Evolutionary conservation across 768 basidiomycete genomes (phyloP).

Genomic region (Gymnopilus dilepis): DNA sequence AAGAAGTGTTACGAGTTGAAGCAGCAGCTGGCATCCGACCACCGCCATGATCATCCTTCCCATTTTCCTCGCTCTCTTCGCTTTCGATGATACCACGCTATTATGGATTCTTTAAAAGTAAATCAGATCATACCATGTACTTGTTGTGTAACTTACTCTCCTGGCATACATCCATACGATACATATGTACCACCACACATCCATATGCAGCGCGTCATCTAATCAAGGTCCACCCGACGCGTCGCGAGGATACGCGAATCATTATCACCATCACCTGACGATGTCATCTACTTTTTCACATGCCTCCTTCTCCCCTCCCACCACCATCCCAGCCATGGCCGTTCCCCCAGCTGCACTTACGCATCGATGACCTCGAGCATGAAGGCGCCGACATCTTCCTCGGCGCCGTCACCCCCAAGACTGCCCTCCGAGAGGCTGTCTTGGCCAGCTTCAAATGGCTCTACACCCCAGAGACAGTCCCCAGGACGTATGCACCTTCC

Average conservation of each 20-base stretch:
- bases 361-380: slow-evolving; percentile 63
- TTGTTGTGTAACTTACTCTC: slow-evolving; percentile 12
- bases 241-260: slow-evolving; percentile 18
- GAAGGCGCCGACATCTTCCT: slow-evolving; percentile 64
- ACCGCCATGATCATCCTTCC: slow-evolving; percentile 14
- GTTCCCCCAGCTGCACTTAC: slow-evolving; percentile 59
- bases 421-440: slow-evolving; percentile 47
- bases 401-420: slow-evolving; percentile 48
- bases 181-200: background rate
- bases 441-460: slow-evolving; percentile 54
- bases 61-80: slow-evolving; percentile 2
- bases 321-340: slow-evolving; percentile 49
- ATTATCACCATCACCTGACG: slow-evolving; percentile 27
- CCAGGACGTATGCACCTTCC: slow-evolving; percentile 38
- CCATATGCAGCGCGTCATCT: slow-evolving; percentile 1
- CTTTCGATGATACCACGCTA: slow-evolving; percentile 16
- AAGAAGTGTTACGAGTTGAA: slow-evolving; percentile 74
- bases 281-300: slow-evolving; percentile 18
- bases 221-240: slow-evolving; percentile 20
- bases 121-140: slow-evolving; percentile 20
- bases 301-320: slow-evolving; percentile 30
- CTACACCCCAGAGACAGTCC: slow-evolving; percentile 43
- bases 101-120: slow-evolving; percentile 20
- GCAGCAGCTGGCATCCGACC: slow-evolving; percentile 62
- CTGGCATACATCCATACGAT: background rate